Base-by-base conservation (phyloP, 441 rosid genomes). In the Corymbia citriodora region DNA sequence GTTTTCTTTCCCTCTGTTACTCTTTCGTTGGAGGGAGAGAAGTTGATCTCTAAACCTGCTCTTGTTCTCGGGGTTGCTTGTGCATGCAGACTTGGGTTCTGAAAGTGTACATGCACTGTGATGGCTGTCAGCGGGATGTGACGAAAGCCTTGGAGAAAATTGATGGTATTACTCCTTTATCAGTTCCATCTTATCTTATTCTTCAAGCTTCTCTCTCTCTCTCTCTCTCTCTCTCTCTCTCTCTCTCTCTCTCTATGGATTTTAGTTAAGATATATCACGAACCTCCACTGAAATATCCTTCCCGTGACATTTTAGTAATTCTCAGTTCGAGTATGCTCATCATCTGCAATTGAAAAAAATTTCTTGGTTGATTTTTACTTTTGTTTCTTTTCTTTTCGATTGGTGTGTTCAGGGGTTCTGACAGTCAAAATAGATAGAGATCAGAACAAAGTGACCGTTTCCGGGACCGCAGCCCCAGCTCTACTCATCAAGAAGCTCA, bases 241-340 rank as follows among this genome's bases (percentile, higher is more conserved):
- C 2, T 0, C 29, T 59, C 0, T 27, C 13, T 59, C 13, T 29
- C 6, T 23, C 29, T 25, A 10, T 59, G n/a, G 65, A 59, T 59
- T 59, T 59, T 59, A 59, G 65, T 59, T 59, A 59, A 59, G 65
- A 59, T 25, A 59, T 59, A 59, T 10, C 63, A 21, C 25, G n/a
- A 59, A 59, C 65, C 65, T 59, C 65, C 65, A 25, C 65, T 25
- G 65, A 10, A 25, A 59, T 10, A 59, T 59, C 25, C 65, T 59
- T 59, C 65, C 65, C n/a, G n/a, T 1, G 65, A 59, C n/a, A 1
- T 59, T 59, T 10, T 59, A 59, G 3, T 59, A 59, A 59, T 59
- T 59, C n/a, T 10, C 29, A 23, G n/a, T 59, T 59, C n/a, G 25
- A 59, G n/a, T 59, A 59, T 25, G 10, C 3, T 59, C 65, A 59